Conservation (phyloP, 2,329 filamentous ascomycete species). For the Exserohilum rostratum region DNA sequence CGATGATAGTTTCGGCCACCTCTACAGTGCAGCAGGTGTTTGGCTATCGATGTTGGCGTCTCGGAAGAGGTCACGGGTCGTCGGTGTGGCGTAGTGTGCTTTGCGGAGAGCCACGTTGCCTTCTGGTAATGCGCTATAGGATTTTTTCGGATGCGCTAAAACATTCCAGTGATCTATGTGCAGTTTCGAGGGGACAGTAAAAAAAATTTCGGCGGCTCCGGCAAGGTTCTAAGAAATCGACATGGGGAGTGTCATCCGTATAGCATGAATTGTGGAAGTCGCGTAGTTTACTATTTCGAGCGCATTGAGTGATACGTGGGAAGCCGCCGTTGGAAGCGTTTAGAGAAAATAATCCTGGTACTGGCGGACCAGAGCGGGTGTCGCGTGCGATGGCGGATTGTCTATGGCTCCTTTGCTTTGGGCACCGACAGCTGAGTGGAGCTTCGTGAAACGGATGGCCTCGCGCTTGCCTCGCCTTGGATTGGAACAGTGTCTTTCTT, state of each 20-base stretch:
- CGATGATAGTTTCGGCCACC: neutral
- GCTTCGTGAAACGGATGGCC: conserved; percentile 40
- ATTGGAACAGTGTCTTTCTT: conserved; percentile 11
- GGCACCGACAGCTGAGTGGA: conserved; percentile 47
- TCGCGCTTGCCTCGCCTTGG: conserved; percentile 17
- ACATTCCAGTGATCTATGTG: too few species aligned
- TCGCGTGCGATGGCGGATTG: neutral
- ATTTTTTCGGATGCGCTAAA: too few species aligned
- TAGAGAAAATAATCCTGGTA: neutral
- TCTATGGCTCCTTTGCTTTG: conserved; percentile 38
- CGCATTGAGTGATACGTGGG: too few species aligned
- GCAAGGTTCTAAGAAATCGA: too few species aligned
- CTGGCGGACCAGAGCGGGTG: neutral
- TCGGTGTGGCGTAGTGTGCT: neutral
- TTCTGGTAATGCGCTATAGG: neutral
- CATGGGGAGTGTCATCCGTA: too few species aligned
- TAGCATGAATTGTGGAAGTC: too few species aligned
- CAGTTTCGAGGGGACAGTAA: too few species aligned
- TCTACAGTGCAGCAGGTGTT: neutral
- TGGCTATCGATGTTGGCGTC: neutral
- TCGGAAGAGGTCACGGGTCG: neutral
- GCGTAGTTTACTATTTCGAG: too few species aligned
- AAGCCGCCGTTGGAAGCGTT: too few species aligned
- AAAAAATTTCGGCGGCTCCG: too few species aligned
- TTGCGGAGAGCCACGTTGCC: neutral